phyloP scores from a whole-genome alignment of 106 monocot species.

The Allium fistulosum region DNA sequence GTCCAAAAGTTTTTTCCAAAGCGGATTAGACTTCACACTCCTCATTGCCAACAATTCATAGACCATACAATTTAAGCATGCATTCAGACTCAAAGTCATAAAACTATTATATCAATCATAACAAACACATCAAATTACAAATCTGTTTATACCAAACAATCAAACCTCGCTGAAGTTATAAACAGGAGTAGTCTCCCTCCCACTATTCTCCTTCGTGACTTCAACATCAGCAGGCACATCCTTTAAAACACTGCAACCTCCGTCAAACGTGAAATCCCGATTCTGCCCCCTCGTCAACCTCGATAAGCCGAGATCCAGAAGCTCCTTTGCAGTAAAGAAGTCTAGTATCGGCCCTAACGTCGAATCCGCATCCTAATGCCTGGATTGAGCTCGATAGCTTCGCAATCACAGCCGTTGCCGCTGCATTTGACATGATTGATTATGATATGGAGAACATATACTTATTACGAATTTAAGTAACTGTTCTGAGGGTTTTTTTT shows the following conservation, averaged over 20 bases:
- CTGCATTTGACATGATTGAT: not conserved
- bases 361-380: slow-evolving; percentile 85
- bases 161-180: slow-evolving; percentile 54
- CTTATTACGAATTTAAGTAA: no score
- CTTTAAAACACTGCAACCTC: slow-evolving; percentile 10
- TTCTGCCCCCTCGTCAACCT: slow-evolving; percentile 14
- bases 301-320: slow-evolving; percentile 41
- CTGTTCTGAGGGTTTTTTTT: no score
- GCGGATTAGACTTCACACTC: no score
- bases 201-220: slow-evolving; percentile 17
- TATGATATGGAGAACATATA: no score
- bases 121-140: no score
- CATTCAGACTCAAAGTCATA: no score
- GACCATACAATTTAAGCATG: no score
- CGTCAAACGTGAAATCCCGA: slow-evolving; percentile 20
- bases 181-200: slow-evolving; percentile 32
- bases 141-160: not conserved
- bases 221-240: slow-evolving; percentile 37
- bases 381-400: slow-evolving; percentile 47
- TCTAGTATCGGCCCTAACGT: slow-evolving; percentile 69
- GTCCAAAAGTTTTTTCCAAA: no score
- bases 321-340: slow-evolving; percentile 90
- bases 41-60: no score
- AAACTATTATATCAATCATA: no score
- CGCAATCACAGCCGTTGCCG: slow-evolving; percentile 23